A percentile compares a stretch with the other conserved stretches of the same genome.
phyloP scores from a whole-genome alignment of 2,329 filamentous ascomycete species.

The Xylaria sp. region DNA sequence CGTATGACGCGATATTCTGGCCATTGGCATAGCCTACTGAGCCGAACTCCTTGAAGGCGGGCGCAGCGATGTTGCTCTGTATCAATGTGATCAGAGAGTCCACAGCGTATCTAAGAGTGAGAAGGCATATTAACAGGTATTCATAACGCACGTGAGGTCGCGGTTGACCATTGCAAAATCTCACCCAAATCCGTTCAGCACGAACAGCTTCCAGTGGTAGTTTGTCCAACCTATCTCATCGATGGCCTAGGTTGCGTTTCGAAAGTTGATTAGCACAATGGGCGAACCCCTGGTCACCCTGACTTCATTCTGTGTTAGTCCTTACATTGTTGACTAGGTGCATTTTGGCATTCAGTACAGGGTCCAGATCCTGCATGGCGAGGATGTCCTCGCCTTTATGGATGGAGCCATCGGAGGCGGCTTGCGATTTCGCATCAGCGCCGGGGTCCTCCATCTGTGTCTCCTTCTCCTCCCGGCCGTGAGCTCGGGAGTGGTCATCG shows the following conservation, averaged over 20 bases:
- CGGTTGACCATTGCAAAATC: conserved; percentile 27
- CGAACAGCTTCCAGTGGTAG: conserved; percentile 67
- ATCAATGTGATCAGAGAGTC: conserved; percentile 68
- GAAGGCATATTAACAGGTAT: conserved; percentile 8
- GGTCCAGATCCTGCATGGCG: conserved; percentile 67
- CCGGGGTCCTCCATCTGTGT: background rate
- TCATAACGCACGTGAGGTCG: background rate
- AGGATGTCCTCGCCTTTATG: conserved; percentile 62
- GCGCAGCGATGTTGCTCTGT: conserved; percentile 70
- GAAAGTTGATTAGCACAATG: conserved; percentile 18
- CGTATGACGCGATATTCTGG: conserved; percentile 70
- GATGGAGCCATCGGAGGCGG: conserved; percentile 15
- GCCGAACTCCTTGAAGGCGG: conserved; percentile 70
- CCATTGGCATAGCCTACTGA: conserved; percentile 64
- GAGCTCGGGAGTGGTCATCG: background rate
- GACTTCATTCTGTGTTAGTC: conserved; percentile 1
- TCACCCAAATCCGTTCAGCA: conserved; percentile 69
- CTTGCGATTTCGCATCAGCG: conserved; percentile 15
- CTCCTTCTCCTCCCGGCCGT: conserved; percentile 13
- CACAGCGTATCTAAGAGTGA: conserved; percentile 61
- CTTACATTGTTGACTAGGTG: conserved; percentile 74
- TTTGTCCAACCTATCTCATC: conserved; percentile 51
- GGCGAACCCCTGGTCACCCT: background rate
- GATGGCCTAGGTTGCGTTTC: conserved; percentile 44
- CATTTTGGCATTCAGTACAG: conserved; percentile 74